Conservation (phyloP, 768 basidiomycete genomes). For the Phlebiopsis gigantea region DNA sequence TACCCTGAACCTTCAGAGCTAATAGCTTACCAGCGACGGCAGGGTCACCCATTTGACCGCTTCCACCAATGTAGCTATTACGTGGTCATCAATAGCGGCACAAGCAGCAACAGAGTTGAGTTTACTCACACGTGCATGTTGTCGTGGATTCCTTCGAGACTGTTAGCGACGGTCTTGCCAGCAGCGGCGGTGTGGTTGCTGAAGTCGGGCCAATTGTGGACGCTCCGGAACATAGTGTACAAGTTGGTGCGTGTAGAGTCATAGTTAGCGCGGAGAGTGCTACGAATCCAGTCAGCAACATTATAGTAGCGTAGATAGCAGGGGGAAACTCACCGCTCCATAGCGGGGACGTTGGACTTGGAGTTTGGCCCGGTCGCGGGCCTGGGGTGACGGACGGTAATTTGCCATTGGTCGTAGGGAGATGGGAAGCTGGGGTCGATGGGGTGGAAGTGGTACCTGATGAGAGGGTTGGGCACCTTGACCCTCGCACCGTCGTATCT, state of each 20-base stretch:
- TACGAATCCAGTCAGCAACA: neutral
- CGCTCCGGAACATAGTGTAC: neutral
- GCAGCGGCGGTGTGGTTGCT: slow-evolving; percentile 39
- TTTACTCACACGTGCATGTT: slow-evolving; percentile 32
- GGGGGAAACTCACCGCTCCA: neutral
- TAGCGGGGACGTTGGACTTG: neutral
- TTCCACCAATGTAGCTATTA: slow-evolving; percentile 24
- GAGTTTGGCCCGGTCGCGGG: neutral
- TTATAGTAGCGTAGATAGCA: neutral
- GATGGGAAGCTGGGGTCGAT: slow-evolving; percentile 10
- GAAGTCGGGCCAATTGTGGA: slow-evolving; percentile 36
- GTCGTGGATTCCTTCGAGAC: slow-evolving; percentile 47
- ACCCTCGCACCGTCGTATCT: slow-evolving; percentile 25
- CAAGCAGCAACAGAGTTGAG: slow-evolving; percentile 17
- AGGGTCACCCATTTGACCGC: slow-evolving; percentile 38
- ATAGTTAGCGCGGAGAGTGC: neutral
- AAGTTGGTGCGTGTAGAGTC: neutral
- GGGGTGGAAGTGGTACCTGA: slow-evolving; percentile 31
- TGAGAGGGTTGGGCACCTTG: slow-evolving; percentile 30
- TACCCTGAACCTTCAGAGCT: neutral
- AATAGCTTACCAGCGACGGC: slow-evolving; percentile 32
- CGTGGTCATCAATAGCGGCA: neutral
- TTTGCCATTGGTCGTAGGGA: slow-evolving; percentile 13
- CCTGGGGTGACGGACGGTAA: slow-evolving; percentile 13
- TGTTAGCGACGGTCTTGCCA: slow-evolving; percentile 36